Evolutionary conservation across 306 rosid genomes (phyloP).

Genomic region (Cicer bijugum): DNA sequence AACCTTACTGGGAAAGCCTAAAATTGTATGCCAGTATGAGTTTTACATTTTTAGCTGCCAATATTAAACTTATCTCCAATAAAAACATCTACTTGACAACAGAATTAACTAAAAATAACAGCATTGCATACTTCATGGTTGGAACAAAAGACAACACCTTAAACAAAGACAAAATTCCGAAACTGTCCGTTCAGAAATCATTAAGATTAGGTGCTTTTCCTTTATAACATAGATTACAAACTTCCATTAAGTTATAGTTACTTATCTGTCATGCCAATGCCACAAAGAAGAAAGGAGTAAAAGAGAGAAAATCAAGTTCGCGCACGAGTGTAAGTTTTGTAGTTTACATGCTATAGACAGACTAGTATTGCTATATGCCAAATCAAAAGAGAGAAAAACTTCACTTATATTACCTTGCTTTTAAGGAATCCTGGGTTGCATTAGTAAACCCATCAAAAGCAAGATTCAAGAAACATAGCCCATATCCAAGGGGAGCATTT

Average conservation of each 20-base stretch:
- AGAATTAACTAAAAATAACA: not conserved
- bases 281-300: not conserved
- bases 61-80: not conserved
- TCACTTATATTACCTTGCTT: conserved; percentile 58
- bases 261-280: conserved; percentile 17
- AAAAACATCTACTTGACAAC: not conserved
- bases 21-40: conserved; percentile 21
- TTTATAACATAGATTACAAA: conserved; percentile 8
- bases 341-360: conserved; percentile 17
- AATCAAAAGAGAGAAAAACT: conserved; percentile 13
- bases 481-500: conserved; percentile 96
- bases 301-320: conserved; percentile 14
- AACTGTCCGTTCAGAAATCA: conserved; percentile 1
- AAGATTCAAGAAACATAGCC: conserved; percentile 90
- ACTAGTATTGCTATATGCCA: conserved; percentile 11
- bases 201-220: conserved; percentile 15
- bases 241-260: conserved; percentile 5
- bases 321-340: not conserved
- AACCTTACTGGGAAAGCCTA: conserved; percentile 23
- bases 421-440: conserved; percentile 98
- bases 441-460: conserved; percentile 99
- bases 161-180: conserved; percentile 35
- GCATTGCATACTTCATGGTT: conserved; percentile 24
- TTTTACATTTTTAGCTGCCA: conserved; percentile 7
- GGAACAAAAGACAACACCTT: conserved; percentile 15